These are phyloP conservation scores for Castanospermum australe DNA, from an alignment of 306 rosid species.

Conservation along the genomic window DNA sequence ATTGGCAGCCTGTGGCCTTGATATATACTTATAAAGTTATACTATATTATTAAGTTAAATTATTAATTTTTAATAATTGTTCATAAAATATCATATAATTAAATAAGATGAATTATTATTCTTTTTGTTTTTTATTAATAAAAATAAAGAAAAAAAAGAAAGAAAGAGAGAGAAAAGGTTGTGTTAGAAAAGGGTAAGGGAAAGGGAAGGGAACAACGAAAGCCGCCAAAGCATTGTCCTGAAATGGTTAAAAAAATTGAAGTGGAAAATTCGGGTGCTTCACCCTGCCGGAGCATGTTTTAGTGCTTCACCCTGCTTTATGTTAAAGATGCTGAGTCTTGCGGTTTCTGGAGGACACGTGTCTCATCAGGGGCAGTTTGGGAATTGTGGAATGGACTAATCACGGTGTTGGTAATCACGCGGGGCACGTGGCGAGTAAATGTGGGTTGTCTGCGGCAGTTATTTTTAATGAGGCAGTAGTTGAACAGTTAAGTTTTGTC, in stretches of 20 bases:
- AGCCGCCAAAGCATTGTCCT: slow-evolving; percentile 45
- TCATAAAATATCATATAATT: slow-evolving; percentile 19
- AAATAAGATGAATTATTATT: background rate
- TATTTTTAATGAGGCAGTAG: background rate
- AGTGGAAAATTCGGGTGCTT: background rate
- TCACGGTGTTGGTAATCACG: background rate
- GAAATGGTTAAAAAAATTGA: background rate
- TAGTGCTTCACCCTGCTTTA: background rate
- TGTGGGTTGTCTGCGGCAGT: background rate
- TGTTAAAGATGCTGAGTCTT: background rate
- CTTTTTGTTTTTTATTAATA: background rate
- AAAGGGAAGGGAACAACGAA: slow-evolving; percentile 14
- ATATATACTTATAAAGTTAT: slow-evolving; percentile 7
- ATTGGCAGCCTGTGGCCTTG: slow-evolving; percentile 54
- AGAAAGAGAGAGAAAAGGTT: background rate
- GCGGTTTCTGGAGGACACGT: background rate
- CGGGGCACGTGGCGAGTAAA: background rate
- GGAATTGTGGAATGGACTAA: slow-evolving; percentile 1
- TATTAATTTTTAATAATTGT: slow-evolving; percentile 26
- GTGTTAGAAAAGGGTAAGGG: background rate
- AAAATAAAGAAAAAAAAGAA: background rate
- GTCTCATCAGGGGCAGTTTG: slow-evolving; percentile 9
- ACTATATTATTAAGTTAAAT: background rate
- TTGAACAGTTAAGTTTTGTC: background rate
- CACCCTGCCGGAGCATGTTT: background rate